Evolutionary conservation across 257 asterid genomes (phyloP), one percentile per base, ranked within the genome.

Genomic region (Forsythia suspensa): DNA sequence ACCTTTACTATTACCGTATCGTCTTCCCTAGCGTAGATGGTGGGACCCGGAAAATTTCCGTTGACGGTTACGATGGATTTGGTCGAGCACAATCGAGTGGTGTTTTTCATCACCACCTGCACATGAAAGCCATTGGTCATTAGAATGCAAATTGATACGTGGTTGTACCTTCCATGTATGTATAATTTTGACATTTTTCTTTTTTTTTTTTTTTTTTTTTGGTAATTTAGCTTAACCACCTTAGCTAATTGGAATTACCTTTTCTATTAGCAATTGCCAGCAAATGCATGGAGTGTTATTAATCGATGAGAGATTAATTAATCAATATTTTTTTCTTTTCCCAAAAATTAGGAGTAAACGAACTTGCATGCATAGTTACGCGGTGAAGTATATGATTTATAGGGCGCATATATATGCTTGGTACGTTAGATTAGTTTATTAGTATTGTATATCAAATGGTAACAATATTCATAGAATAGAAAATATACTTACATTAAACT

Each of bases 1-100:
- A 91, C 97, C 55, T 83, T 78, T 74, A 91, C 73, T 65, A 88
- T 88, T 63, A 91, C 83, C 0, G 80, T 91, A 72, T 91, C 97
- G 65, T 83, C 97, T 76, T 90, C 94, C 78, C 92, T 82, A 0
- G 97, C 97, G 38, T 88, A 90, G 76, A 91, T 72, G 0, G 97
- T 91, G 46, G 97, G 97, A 5, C 97, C 97, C 6, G 97, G 95
- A 73, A 86, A 90, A 51, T 86, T 87, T 4, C 92, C 97, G 36
- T 91, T 91, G 21, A 90, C 87, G 3, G 97, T 88, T 5, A 87
- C 95, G 13, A 90, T 88, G 38, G 92, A 76, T 81, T 91, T 91
- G 57, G 84, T 83, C 41, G 93, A 85, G 77, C 97, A 92, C 15
- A 92, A 41, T 3, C 93, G 86, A 18, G 84, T 84, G 0, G 91